Conservation (phyloP, 1,284 basidiomycete species). For the Cutaneotrichosporon cutaneum region DNA sequence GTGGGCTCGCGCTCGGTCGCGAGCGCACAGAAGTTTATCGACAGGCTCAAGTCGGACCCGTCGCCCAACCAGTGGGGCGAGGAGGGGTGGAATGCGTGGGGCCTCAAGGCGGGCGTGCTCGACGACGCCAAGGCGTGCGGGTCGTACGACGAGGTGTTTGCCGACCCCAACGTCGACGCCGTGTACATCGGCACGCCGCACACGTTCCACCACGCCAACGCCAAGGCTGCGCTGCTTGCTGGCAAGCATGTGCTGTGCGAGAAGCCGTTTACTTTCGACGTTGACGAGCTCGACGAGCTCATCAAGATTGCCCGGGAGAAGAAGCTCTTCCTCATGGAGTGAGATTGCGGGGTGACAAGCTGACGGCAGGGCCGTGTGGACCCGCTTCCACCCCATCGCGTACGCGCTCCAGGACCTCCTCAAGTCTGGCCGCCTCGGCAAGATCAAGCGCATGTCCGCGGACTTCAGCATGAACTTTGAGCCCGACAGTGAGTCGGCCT, state of each 20-base stretch:
- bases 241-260: conserved; percentile 86
- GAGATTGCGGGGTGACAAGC: conserved; percentile 52
- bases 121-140: conserved; percentile 66
- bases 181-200: conserved; percentile 87
- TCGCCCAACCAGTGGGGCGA: conserved; percentile 6
- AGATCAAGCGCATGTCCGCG: conserved; percentile 57
- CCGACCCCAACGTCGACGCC: conserved; percentile 69
- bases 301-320: conserved; percentile 70
- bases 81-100: conserved; percentile 35
- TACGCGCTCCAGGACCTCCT: conserved; percentile 49
- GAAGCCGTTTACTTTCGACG: conserved; percentile 61
- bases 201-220: conserved; percentile 76
- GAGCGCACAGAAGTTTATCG: conserved; percentile 71
- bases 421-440: conserved; percentile 48
- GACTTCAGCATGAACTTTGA: conserved; percentile 72
- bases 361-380: conserved; percentile 49
- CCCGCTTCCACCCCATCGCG: conserved; percentile 52
- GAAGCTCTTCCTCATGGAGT: conserved; percentile 85
- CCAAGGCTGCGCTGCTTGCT: conserved; percentile 70
- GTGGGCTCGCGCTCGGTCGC: conserved; percentile 73
- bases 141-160: conserved; percentile 72
- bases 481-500: conserved; percentile 62
- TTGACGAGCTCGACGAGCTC: conserved; percentile 60
- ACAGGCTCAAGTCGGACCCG: conserved; percentile 42
- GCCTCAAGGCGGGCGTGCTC: conserved; percentile 36